Conservation (phyloP, 2,329 filamentous ascomycete species). For the Coniella vitis region DNA sequence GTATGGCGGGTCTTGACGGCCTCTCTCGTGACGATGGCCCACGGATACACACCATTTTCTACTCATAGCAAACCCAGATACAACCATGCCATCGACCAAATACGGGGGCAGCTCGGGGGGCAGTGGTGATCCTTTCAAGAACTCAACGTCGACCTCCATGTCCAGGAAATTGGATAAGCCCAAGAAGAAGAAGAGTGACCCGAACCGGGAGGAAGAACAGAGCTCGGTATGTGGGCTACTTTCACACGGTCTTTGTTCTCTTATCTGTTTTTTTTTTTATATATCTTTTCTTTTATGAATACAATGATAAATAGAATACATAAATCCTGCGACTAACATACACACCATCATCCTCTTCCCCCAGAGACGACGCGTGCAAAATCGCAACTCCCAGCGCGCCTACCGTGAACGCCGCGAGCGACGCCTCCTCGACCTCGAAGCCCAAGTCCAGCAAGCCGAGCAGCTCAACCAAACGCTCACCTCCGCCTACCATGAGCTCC, state of each 20-base stretch:
- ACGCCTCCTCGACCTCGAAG: constrained; percentile 11
- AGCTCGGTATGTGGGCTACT: constrained; percentile 1
- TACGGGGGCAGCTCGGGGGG: constrained; percentile 11
- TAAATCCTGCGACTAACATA: no score
- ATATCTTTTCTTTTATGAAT: no score
- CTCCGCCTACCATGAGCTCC: constrained; percentile 14
- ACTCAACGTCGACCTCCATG: constrained; percentile 10
- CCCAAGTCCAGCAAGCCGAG: constrained; percentile 13
- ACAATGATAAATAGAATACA: no score
- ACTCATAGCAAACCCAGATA: no score
- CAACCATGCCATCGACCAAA: constrained; percentile 9
- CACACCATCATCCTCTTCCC: neutral
- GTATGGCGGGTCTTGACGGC: no score
- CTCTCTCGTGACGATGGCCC: no score
- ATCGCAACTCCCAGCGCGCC: constrained; percentile 12
- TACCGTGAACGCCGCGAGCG: constrained; percentile 14
- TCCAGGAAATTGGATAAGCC: constrained; percentile 14
- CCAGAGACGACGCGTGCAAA: constrained; percentile 11
- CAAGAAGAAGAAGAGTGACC: constrained; percentile 14
- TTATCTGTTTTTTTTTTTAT: no score
- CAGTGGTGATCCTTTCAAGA: constrained; percentile 13
- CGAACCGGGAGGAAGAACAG: constrained; percentile 13
- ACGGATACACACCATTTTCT: no score
- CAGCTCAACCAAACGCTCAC: constrained; percentile 14
- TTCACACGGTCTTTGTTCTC: no score